A percentile compares a stretch with the other conserved stretches of the same genome.
Evolutionary conservation across 139 green algal species (phyloP).

Genomic region (Chlamydomonas sp.): DNA sequence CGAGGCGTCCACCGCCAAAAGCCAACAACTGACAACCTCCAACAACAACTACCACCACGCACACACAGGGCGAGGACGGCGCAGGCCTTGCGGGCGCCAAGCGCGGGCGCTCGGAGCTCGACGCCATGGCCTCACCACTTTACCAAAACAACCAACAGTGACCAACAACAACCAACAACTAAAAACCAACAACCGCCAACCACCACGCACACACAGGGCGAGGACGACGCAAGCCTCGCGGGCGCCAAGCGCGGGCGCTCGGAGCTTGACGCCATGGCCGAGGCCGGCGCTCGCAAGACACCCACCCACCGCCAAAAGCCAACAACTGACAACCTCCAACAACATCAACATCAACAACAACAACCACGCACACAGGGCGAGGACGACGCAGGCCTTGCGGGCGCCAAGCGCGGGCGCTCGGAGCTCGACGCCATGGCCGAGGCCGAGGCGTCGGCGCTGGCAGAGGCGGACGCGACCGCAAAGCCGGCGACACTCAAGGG

Average conservation of each 20-base stretch:
- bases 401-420: neutral
- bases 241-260: too few species aligned
- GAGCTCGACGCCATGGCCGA: conserved; percentile 35
- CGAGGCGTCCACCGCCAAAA: conserved; percentile 40
- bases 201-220: too few species aligned
- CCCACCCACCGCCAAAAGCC: conserved; percentile 28
- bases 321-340: conserved; percentile 17
- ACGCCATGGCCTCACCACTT: too few species aligned
- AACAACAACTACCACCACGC: too few species aligned
- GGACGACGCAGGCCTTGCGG: neutral
- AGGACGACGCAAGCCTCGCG: too few species aligned
- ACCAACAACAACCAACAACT: too few species aligned
- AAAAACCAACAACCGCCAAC: too few species aligned
- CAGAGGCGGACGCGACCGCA: conserved; percentile 19
- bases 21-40: too few species aligned
- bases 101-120: too few species aligned
- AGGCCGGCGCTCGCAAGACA: conserved; percentile 68
- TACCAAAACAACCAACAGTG: too few species aligned
- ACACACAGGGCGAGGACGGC: too few species aligned
- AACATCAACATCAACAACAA: conserved; percentile 15
- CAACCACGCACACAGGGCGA: neutral
- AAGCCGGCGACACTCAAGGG: conserved; percentile 47
- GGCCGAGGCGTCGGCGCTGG: conserved; percentile 30
- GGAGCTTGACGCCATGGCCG: conserved; percentile 22
- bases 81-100: too few species aligned